Conservation (phyloP, 352 stramenopile genomes). For the Phytophthora quininea region DNA sequence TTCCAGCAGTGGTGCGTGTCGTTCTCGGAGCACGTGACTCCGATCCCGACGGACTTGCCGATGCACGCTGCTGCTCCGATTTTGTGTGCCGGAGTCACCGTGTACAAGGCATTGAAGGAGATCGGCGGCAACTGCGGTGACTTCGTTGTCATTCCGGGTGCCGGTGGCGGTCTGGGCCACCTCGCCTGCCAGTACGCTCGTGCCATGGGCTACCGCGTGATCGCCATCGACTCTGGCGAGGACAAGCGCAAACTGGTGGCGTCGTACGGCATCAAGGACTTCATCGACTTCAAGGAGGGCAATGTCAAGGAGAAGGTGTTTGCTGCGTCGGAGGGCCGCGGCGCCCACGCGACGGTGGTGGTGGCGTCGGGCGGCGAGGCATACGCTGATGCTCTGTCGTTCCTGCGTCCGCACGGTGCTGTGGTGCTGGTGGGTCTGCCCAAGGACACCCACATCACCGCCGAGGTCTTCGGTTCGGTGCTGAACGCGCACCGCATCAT, state of each 20-base stretch:
- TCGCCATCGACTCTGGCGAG: constrained; percentile 67
- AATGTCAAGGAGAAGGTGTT: constrained; percentile 49
- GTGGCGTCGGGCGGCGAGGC: constrained; percentile 65
- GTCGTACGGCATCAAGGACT: constrained; percentile 67
- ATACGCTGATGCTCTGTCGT: constrained; percentile 53
- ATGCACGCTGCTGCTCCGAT: constrained; percentile 60
- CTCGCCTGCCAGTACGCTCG: constrained; percentile 78
- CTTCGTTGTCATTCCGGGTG: constrained; percentile 62
- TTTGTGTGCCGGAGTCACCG: constrained; percentile 88
- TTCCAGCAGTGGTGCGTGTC: constrained; percentile 68
- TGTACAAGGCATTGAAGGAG: constrained; percentile 79
- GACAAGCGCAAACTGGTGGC: constrained; percentile 66
- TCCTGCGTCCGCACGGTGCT: constrained; percentile 70
- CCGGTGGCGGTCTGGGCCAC: constrained; percentile 77
- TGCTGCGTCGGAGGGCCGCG: constrained; percentile 40
- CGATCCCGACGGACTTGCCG: constrained; percentile 61
- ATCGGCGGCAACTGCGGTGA: constrained; percentile 46
- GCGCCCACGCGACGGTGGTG: constrained; percentile 72
- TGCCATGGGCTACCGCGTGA: constrained; percentile 71
- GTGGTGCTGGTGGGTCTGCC: constrained; percentile 74
- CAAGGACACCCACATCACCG: constrained; percentile 49
- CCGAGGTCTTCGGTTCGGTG: constrained; percentile 45
- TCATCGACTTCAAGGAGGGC: constrained; percentile 73
- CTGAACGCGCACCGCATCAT: constrained; percentile 52
- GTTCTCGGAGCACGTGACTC: constrained; percentile 70